These are phyloP conservation scores for Trichoderma sp. DNA, from an alignment of 2,329 filamentous ascomycete species.

Conservation along the genomic window DNA sequence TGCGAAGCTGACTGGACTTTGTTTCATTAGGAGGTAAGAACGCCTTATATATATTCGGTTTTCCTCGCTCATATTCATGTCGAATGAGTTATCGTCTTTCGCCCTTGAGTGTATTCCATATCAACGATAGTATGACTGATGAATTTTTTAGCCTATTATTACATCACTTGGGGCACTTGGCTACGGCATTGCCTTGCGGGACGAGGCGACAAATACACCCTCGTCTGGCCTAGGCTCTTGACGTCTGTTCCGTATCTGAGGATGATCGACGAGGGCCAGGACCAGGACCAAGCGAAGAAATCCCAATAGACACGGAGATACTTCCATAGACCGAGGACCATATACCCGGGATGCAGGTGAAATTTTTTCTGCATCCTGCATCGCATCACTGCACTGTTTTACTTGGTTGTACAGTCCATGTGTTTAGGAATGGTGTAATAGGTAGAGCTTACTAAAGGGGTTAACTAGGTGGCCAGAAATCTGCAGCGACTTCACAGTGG, in stretches of 20 bases:
- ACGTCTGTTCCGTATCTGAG: slow-evolving; percentile 55
- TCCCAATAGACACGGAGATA: neutral
- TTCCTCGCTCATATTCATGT: neutral
- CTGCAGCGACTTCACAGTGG: too few relatives aligned
- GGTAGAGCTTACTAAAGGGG: neutral
- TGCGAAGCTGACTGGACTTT: neutral
- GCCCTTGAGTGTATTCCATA: neutral
- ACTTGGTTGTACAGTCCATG: neutral
- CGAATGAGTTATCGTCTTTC: neutral
- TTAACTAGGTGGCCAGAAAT: too few relatives aligned
- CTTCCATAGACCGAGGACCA: neutral
- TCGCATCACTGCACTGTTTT: neutral
- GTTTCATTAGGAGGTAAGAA: slow-evolving; percentile 6
- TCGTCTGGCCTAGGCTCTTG: slow-evolving; percentile 69
- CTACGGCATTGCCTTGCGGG: slow-evolving; percentile 76
- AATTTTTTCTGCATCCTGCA: neutral
- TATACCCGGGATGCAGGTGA: neutral
- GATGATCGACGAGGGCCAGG: neutral
- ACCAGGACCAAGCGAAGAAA: neutral
- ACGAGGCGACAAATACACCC: slow-evolving; percentile 69
- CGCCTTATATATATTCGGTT: neutral
- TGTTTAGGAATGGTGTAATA: neutral
- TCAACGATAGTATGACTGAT: slow-evolving; percentile 25
- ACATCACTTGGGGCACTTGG: slow-evolving; percentile 84
- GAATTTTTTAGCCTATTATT: slow-evolving; percentile 67